phyloP scores from a whole-genome alignment of 441 rosid genomes.

The Euphorbia neoarborescens region DNA sequence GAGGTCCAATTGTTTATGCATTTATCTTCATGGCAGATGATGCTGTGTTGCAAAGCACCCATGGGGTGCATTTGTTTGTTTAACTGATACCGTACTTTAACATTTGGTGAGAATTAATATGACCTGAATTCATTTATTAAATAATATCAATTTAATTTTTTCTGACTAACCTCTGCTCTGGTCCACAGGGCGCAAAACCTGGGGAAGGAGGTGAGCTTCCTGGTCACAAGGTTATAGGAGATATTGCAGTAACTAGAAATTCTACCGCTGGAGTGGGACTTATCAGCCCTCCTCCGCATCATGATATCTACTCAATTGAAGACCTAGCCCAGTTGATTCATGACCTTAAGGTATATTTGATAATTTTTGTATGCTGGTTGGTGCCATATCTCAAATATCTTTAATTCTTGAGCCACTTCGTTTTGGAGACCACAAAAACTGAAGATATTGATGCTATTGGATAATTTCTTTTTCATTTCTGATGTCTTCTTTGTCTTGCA shows the following conservation, averaged over 20 bases:
- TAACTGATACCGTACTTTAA: conserved; percentile 35
- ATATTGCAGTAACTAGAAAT: conserved; percentile 92
- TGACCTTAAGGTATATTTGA: conserved; percentile 76
- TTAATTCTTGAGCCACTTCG: background rate
- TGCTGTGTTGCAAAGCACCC: conserved; percentile 54
- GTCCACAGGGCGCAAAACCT: conserved; percentile 93
- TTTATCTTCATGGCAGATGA: conserved; percentile 58
- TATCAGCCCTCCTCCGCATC: conserved; percentile 99
- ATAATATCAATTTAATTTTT: conserved; percentile 13
- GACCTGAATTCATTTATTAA: conserved; percentile 19
- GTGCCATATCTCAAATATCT: background rate
- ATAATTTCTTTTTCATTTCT: conserved; percentile 3
- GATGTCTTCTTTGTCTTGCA: conserved; percentile 22
- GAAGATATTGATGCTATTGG: background rate
- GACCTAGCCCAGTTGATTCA: conserved; percentile 98
- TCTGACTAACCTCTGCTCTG: conserved; percentile 19
- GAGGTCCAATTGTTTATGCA: conserved; percentile 42
- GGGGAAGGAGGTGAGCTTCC: conserved; percentile 99
- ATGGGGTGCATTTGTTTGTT: conserved; percentile 41
- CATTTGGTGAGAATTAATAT: conserved; percentile 44
- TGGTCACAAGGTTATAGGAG: conserved; percentile 98
- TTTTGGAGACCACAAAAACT: background rate
- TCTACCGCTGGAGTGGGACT: conserved; percentile 99
- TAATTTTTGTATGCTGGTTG: background rate
- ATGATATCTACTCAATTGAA: conserved; percentile 97